Percentiles rank a stretch among this genome's conserved stretches.
These are phyloP conservation scores for Polytolypa hystricis DNA, from an alignment of 2,329 filamentous ascomycete genomes.

Conservation along the genomic window DNA sequence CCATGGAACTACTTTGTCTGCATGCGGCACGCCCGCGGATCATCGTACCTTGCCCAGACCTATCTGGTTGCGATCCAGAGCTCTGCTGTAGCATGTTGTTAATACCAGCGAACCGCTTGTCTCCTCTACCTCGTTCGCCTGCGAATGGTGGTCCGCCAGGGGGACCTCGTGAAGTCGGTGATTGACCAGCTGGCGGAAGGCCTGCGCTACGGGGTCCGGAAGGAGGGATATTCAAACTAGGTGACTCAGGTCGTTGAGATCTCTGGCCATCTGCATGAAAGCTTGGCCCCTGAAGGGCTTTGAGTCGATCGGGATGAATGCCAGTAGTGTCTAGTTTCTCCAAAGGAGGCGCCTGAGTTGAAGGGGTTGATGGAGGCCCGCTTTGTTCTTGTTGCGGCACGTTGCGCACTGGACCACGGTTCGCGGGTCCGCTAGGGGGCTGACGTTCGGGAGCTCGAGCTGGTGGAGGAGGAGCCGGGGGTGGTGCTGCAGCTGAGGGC, in stretches of 20 bases:
- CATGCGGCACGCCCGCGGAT: slow-evolving; percentile 31
- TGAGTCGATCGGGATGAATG: slow-evolving; percentile 45
- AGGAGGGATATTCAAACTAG: slow-evolving; percentile 23
- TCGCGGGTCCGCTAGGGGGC: slow-evolving; percentile 33
- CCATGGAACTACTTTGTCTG: slow-evolving; percentile 24
- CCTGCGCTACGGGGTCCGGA: slow-evolving; percentile 31
- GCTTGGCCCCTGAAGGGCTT: slow-evolving; percentile 26
- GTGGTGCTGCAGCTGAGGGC: slow-evolving; percentile 13
- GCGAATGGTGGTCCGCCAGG: slow-evolving; percentile 26
- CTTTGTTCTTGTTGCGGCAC: slow-evolving; percentile 22
- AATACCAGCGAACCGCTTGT: slow-evolving; percentile 37
- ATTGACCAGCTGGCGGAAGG: slow-evolving; percentile 24
- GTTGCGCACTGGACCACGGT: slow-evolving; percentile 26
- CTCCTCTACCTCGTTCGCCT: slow-evolving; percentile 31
- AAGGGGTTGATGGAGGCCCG: slow-evolving; percentile 18
- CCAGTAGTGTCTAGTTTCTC: slow-evolving; percentile 31
- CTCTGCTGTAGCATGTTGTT: slow-evolving; percentile 38
- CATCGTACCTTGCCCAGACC: slow-evolving; percentile 22
- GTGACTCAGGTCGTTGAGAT: slow-evolving; percentile 17
- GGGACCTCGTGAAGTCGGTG: slow-evolving; percentile 25
- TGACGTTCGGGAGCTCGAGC: slow-evolving; percentile 26
- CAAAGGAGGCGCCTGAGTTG: slow-evolving; percentile 22
- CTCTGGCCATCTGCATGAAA: slow-evolving; percentile 13
- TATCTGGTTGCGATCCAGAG: slow-evolving; percentile 23
- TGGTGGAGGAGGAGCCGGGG: slow-evolving; percentile 14